Conservation (phyloP, 2,329 filamentous ascomycete genomes). For the Fusarium sp. region DNA sequence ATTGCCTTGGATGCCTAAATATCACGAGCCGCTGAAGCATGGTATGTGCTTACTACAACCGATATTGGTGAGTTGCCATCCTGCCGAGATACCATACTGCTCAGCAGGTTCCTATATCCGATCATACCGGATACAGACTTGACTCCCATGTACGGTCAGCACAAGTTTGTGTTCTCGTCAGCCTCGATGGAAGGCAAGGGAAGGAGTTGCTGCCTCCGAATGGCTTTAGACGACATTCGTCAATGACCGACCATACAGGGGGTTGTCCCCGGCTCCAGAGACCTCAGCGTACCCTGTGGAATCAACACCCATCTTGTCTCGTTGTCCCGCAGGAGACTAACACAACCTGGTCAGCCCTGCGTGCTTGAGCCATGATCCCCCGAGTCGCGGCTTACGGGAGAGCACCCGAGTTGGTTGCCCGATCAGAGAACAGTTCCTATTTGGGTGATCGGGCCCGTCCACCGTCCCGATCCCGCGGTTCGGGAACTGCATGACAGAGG, state of each 20-base stretch:
- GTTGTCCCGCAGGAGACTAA: not conserved
- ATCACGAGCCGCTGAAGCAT: conserved; percentile 4
- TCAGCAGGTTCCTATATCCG: conserved; percentile 2
- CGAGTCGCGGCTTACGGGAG: conserved; percentile 5
- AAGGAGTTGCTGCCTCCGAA: not conserved
- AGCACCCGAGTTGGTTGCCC: conserved; percentile 23
- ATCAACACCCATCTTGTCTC: conserved; percentile 9
- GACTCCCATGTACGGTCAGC: conserved; percentile 3
- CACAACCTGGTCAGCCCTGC: conserved; percentile 25
- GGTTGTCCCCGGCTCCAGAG: conserved; percentile 1
- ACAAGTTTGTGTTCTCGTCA: conserved; percentile 14
- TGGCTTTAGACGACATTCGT: not conserved
- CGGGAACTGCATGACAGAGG: conserved; percentile 30
- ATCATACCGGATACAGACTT: not conserved
- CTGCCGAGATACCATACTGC: conserved; percentile 2
- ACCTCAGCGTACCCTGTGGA: not conserved
- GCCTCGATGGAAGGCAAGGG: conserved; percentile 1
- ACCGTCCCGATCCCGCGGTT: conserved; percentile 35
- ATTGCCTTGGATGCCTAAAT: conserved; percentile 4
- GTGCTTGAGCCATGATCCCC: not conserved
- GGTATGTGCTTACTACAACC: conserved; percentile 21
- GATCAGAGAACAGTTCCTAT: conserved; percentile 6
- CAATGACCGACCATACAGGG: conserved; percentile 10
- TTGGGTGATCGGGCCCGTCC: conserved; percentile 24
- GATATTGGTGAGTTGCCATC: conserved; percentile 2